These are phyloP conservation scores for Xylaria sp. DNA, from an alignment of 2,329 filamentous ascomycete genomes.

Conservation along the genomic window DNA sequence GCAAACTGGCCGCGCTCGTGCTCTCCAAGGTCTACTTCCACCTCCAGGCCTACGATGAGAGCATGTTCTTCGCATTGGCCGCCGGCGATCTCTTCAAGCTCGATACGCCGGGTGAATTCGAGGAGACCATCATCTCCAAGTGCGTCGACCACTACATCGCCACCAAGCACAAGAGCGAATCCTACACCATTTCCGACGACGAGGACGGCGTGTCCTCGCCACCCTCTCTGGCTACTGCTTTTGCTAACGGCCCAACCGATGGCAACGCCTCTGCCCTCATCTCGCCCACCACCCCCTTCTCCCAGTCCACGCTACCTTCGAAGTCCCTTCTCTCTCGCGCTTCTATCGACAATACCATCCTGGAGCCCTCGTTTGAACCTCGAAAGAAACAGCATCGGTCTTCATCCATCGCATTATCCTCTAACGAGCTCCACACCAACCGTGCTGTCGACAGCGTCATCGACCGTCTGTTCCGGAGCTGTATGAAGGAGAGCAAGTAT, in stretches of 20 bases:
- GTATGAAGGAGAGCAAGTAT: slow-evolving; percentile 86
- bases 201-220: slow-evolving; percentile 57
- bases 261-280: slow-evolving; percentile 76
- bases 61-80: slow-evolving; percentile 96
- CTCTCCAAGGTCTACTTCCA: slow-evolving; percentile 99
- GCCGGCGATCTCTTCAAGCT: slow-evolving; percentile 96
- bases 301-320: slow-evolving; percentile 89
- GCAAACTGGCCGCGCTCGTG: slow-evolving; percentile 92
- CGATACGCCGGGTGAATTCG: slow-evolving; percentile 90
- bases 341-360: slow-evolving; percentile 71
- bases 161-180: slow-evolving; percentile 69
- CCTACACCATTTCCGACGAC: slow-evolving; percentile 59
- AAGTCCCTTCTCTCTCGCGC: slow-evolving; percentile 94
- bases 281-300: slow-evolving; percentile 94
- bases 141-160: slow-evolving; percentile 98
- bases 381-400: slow-evolving; percentile 65
- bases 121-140: slow-evolving; percentile 98
- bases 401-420: slow-evolving; percentile 72
- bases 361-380: slow-evolving; percentile 68
- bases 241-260: slow-evolving; percentile 73
- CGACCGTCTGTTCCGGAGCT: slow-evolving; percentile 90
- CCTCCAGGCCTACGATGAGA: slow-evolving; percentile 98
- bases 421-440: slow-evolving; percentile 74
- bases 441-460: slow-evolving; percentile 85
- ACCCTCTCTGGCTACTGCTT: slow-evolving; percentile 83